phyloP scores from a whole-genome alignment of 2,329 filamentous ascomycete genomes.

The Sporothrix curviconia region DNA sequence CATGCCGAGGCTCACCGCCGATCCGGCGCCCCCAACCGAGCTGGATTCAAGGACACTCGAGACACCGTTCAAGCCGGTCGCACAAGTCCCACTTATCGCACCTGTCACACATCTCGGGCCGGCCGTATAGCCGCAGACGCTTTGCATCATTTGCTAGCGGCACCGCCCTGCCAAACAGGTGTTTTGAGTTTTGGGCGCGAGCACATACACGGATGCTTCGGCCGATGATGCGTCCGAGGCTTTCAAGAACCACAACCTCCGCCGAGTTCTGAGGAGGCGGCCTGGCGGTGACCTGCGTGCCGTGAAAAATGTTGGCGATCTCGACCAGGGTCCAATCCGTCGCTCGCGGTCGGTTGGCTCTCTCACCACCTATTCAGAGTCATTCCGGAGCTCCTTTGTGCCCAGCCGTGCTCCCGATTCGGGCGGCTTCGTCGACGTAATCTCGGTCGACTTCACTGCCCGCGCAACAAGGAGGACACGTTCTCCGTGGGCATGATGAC shows the following conservation, averaged over 20 bases:
- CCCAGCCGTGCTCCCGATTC: slow-evolving; percentile 35
- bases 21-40: slow-evolving; percentile 29
- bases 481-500: slow-evolving; percentile 56
- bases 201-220: slow-evolving; percentile 47
- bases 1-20: slow-evolving; percentile 15
- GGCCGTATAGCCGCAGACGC: slow-evolving; percentile 47
- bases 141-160: slow-evolving; percentile 57
- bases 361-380: slow-evolving; percentile 54
- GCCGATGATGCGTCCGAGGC: slow-evolving; percentile 40
- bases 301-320: slow-evolving; percentile 57
- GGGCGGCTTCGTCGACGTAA: slow-evolving; percentile 37
- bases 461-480: slow-evolving; percentile 35
- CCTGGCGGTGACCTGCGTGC: slow-evolving; percentile 71
- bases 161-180: slow-evolving; percentile 42
- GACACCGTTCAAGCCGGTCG: slow-evolving; percentile 43
- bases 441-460: slow-evolving; percentile 28
- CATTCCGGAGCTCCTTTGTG: slow-evolving; percentile 51
- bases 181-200: slow-evolving; percentile 57
- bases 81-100: slow-evolving; percentile 35
- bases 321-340: slow-evolving; percentile 43
- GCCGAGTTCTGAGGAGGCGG: slow-evolving; percentile 60
- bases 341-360: slow-evolving; percentile 54
- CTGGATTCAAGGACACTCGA: slow-evolving; percentile 33
- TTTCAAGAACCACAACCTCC: slow-evolving; percentile 45
- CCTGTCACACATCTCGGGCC: slow-evolving; percentile 42